A percentile compares a stretch with the other conserved stretches of the same genome.
Evolutionary conservation across 2,329 filamentous ascomycete genomes (phyloP).

Genomic region (Biscogniauxia sp.): DNA sequence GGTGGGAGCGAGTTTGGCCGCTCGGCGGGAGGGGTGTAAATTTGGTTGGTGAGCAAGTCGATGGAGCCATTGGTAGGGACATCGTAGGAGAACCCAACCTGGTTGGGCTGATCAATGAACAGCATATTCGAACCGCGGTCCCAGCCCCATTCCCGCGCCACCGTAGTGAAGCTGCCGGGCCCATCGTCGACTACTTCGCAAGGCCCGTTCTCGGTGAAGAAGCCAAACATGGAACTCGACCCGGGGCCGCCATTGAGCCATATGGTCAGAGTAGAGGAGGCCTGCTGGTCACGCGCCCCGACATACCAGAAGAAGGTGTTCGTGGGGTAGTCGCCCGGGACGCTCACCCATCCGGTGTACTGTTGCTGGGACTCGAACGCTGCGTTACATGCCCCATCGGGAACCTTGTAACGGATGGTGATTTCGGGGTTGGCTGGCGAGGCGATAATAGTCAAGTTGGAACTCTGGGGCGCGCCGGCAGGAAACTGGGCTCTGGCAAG

Average conservation of each 20-base stretch:
- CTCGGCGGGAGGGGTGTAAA: slow-evolving; percentile 36
- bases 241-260: slow-evolving; percentile 70
- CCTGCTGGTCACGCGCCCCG: slow-evolving; percentile 38
- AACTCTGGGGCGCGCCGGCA: slow-evolving; percentile 6
- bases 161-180: slow-evolving; percentile 50
- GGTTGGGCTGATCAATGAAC: slow-evolving; percentile 57
- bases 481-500: slow-evolving; percentile 33
- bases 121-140: slow-evolving; percentile 55
- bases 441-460: slow-evolving; percentile 53
- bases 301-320: slow-evolving; percentile 54
- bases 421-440: slow-evolving; percentile 64
- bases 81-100: slow-evolving; percentile 69
- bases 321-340: slow-evolving; percentile 54
- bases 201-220: slow-evolving; percentile 43
- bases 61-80: slow-evolving; percentile 50
- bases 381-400: slow-evolving; percentile 61
- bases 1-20: slow-evolving; percentile 25
- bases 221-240: slow-evolving; percentile 61
- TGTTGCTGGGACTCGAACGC: slow-evolving; percentile 65
- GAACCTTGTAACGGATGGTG: slow-evolving; percentile 65
- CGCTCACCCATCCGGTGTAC: slow-evolving; percentile 66
- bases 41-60: slow-evolving; percentile 41
- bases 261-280: slow-evolving; percentile 46
- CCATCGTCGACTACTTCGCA: slow-evolving; percentile 33
- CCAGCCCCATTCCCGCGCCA: slow-evolving; percentile 63